Evolutionary conservation across 2,329 filamentous ascomycete species (phyloP).

Genomic region (Botrytis paeoniae): DNA sequence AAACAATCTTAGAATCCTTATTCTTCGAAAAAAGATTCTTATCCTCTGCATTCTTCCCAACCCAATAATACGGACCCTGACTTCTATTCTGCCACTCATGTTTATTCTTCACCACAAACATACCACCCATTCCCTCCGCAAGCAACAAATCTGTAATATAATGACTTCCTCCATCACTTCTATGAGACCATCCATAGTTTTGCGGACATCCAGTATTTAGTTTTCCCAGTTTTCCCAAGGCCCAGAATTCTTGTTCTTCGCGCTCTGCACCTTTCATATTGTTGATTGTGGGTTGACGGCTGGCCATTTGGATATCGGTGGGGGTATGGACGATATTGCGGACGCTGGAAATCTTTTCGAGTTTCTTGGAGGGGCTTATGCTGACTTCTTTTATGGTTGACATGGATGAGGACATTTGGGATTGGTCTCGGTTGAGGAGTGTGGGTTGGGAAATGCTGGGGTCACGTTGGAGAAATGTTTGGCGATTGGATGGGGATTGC

Average conservation of each 20-base stretch:
- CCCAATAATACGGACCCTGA: constrained; percentile 13
- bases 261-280: constrained; percentile 17
- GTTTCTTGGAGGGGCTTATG: not conserved
- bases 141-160: constrained; percentile 27
- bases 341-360: not conserved
- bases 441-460: not conserved
- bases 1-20: not conserved
- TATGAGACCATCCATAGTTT: constrained; percentile 20
- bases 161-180: constrained; percentile 22
- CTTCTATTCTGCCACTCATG: constrained; percentile 15
- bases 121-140: constrained; percentile 26
- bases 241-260: constrained; percentile 27
- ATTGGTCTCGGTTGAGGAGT: not conserved
- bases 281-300: constrained; percentile 21
- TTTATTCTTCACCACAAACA: constrained; percentile 17
- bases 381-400: not conserved
- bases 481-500: not conserved
- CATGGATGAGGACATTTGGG: not conserved
- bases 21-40: constrained; percentile 9
- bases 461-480: not conserved
- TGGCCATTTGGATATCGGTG: constrained; percentile 23
- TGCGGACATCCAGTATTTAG: constrained; percentile 19
- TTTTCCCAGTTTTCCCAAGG: constrained; percentile 15
- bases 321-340: not conserved
- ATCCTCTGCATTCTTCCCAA: not conserved